Conservation (phyloP, 805 yeast genomes). For the Yamadazyma tumulicola region DNA sequence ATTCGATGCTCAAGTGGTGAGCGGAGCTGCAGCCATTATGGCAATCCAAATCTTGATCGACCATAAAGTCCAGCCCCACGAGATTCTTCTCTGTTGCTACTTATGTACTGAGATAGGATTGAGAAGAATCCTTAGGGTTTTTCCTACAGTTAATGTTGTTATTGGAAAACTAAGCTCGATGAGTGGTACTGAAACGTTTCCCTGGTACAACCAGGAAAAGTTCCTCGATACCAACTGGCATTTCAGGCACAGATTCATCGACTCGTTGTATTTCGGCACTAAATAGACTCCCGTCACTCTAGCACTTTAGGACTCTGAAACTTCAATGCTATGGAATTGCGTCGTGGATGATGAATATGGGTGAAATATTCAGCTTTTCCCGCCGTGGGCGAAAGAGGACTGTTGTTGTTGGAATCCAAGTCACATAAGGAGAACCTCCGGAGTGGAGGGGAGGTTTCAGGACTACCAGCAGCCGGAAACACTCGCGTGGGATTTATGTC, state of each 20-base stretch:
- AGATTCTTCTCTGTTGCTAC: constrained; percentile 68
- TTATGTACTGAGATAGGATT: constrained; percentile 78
- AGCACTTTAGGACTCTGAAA: constrained; percentile 35
- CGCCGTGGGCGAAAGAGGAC: too few relatives aligned
- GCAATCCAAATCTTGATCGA: constrained; percentile 84
- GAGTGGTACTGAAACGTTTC: constrained; percentile 16
- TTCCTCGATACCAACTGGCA: constrained; percentile 52
- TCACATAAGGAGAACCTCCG: too few relatives aligned
- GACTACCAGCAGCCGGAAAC: too few relatives aligned
- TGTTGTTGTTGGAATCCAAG: too few relatives aligned
- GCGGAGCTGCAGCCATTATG: constrained; percentile 95
- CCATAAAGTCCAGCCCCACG: constrained; percentile 60
- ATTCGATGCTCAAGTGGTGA: constrained; percentile 82
- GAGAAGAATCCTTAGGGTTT: constrained; percentile 69
- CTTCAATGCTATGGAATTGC: constrained; percentile 46
- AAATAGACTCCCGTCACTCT: constrained; percentile 1
- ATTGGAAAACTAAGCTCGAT: constrained; percentile 60
- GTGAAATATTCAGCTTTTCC: too few relatives aligned
- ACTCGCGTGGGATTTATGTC: too few relatives aligned
- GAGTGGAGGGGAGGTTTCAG: too few relatives aligned
- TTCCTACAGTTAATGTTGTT: constrained; percentile 63
- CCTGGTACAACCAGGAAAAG: constrained; percentile 31
- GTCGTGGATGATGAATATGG: constrained; percentile 39
- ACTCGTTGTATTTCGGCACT: constrained; percentile 76
- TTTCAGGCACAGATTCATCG: constrained; percentile 68